Conservation (phyloP, 768 basidiomycete genomes). For the Obba rivulosa region DNA sequence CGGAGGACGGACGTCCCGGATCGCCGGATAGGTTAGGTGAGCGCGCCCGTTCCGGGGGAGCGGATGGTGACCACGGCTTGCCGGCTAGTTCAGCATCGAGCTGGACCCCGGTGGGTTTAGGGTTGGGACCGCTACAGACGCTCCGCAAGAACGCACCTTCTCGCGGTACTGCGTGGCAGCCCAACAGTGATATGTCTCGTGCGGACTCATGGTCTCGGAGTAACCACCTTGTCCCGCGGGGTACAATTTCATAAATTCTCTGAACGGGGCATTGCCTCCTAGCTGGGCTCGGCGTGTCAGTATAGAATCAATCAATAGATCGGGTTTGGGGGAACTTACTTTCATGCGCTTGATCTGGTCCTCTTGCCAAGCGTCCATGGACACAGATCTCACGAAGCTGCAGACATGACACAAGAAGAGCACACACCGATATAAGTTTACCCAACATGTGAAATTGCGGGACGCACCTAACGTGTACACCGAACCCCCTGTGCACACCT, state of each 20-base stretch:
- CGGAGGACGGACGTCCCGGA: slow-evolving; percentile 62
- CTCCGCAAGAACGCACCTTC: slow-evolving; percentile 51
- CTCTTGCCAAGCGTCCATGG: slow-evolving; percentile 95
- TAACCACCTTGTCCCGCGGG: slow-evolving; percentile 68
- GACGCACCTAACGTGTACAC: slow-evolving; percentile 80
- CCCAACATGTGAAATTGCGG: neutral
- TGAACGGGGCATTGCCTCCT: slow-evolving; percentile 85
- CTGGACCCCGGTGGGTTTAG: slow-evolving; percentile 34
- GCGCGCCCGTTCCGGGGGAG: slow-evolving; percentile 49
- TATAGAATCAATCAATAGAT: slow-evolving; percentile 3
- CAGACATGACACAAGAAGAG: slow-evolving; percentile 12
- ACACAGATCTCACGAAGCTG: slow-evolving; percentile 88
- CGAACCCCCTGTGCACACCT: slow-evolving; percentile 82
- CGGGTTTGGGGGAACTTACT: slow-evolving; percentile 37
- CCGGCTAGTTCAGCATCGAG: slow-evolving; percentile 73
- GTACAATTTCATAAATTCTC: slow-evolving; percentile 71
- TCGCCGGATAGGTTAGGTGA: slow-evolving; percentile 32
- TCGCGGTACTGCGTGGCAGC: slow-evolving; percentile 92
- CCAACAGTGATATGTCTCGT: slow-evolving; percentile 90
- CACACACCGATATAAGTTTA: neutral
- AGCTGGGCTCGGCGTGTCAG: slow-evolving; percentile 39
- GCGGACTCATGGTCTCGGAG: slow-evolving; percentile 51
- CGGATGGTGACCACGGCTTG: slow-evolving; percentile 72
- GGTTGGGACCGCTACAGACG: neutral
- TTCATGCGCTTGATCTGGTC: slow-evolving; percentile 89